Base-by-base conservation (phyloP, 441 rosid genomes). In the Erodium texanum region DNA sequence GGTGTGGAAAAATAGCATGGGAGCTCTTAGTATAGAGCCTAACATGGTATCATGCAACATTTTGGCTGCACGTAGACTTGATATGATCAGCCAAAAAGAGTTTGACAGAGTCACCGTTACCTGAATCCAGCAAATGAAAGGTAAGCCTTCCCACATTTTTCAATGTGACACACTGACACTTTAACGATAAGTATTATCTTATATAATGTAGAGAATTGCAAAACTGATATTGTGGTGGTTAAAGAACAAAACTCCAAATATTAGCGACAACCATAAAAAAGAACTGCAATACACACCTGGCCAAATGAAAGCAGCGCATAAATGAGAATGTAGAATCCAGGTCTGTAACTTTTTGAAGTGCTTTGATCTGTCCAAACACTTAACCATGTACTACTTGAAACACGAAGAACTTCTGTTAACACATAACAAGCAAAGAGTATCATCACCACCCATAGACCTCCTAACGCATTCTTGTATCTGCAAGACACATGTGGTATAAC, bases 361-460 rank as follows among this genome's bases (percentile, higher is more conserved):
- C 87, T 84, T 82, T 84, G 92, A 84, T 88, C 89, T 38, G 99
- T 93, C 99, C 99, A 96, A 68, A 73, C 76, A 80, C 99, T 96
- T 85, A 93, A 82, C 99, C 99, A 96, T n/a, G 92, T 93, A 79
- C 99, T 96, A 74, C 94, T 85, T 68, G 93, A 88, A 80, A 96
- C 85, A 73, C 99, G 83, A 65, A 96, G 81, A 70, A 78, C 76
- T 88, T 96, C 99, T 29, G 97, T 85, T 52, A 75, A 20, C 66
- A 89, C 58, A 64, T 88, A 93, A 84, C 98, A 96, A 62, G 74
- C 38, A 66, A 96, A 83, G 63, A 96, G 99, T 24, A 93, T 74
- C 78, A 77, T 73, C 66, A 96, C 98, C 71, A 18, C 97, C 99
- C 98, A 89, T 19, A 87, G 74, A 65, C 98, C 99, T 78, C 99